These are phyloP conservation scores for Chrysoporthe austroafricana DNA, from an alignment of 2,329 filamentous ascomycete genomes.

Conservation along the genomic window DNA sequence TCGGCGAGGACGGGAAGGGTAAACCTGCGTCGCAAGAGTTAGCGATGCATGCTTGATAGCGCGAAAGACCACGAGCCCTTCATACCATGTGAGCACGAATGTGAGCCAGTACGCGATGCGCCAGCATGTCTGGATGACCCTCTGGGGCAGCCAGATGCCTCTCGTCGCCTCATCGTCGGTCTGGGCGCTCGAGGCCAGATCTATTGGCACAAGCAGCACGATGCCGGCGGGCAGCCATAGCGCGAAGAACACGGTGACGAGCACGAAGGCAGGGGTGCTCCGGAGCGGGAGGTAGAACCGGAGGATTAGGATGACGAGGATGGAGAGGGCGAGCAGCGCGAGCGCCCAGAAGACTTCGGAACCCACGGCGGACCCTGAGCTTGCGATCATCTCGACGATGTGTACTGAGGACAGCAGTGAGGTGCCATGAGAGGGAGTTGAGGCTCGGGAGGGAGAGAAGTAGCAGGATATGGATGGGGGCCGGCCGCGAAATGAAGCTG, in stretches of 20 bases:
- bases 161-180: slow-evolving; percentile 71
- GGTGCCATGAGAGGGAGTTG: slow-evolving; percentile 19
- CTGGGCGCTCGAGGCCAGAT: slow-evolving; percentile 83
- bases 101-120: slow-evolving; percentile 97
- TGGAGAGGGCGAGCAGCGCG: slow-evolving; percentile 73
- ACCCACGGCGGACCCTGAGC: slow-evolving; percentile 63
- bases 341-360: slow-evolving; percentile 79
- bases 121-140: slow-evolving; percentile 85
- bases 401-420: slow-evolving; percentile 9
- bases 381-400: slow-evolving; percentile 30
- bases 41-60: neutral
- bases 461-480: neutral
- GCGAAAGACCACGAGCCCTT: too few relatives aligned
- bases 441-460: neutral
- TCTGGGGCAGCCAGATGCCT: slow-evolving; percentile 85
- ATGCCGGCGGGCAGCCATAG: slow-evolving; percentile 90
- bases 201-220: slow-evolving; percentile 90
- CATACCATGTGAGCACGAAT: slow-evolving; percentile 89
- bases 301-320: slow-evolving; percentile 80
- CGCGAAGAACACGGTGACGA: slow-evolving; percentile 94
- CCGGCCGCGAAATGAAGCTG: slow-evolving; percentile 20
- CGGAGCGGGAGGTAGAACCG: slow-evolving; percentile 90
- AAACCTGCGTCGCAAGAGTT: slow-evolving; percentile 58
- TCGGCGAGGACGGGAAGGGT: slow-evolving; percentile 92
- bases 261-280: slow-evolving; percentile 85